Evolutionary conservation across 345 rosid genomes (phyloP).

Genomic region (Pistacia atlantica): DNA sequence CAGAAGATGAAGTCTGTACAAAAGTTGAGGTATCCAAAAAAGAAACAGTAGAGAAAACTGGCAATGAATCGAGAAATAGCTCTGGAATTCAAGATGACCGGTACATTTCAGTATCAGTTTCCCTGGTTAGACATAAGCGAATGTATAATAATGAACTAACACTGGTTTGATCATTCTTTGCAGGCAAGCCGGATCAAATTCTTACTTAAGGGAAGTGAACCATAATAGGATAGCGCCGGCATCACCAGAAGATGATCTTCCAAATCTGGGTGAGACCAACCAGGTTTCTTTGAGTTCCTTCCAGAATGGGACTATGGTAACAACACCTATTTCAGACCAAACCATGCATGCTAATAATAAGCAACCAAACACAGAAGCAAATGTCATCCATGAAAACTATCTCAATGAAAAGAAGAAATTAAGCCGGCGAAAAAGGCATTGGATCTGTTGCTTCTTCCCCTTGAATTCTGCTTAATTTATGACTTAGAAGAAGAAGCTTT

Average conservation of each 20-base stretch:
- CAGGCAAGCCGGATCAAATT: conserved; percentile 54
- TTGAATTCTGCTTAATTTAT: background rate
- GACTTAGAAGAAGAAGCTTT: background rate
- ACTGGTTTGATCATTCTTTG: background rate
- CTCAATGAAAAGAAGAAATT: conserved; percentile 17
- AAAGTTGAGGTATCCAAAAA: conserved; percentile 26
- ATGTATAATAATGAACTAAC: too few species aligned
- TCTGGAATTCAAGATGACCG: conserved; percentile 32
- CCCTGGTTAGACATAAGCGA: background rate
- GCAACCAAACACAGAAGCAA: conserved; percentile 1
- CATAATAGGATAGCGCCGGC: conserved; percentile 59
- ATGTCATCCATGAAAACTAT: conserved; percentile 21
- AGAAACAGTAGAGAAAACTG: conserved; percentile 40
- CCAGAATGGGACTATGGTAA: conserved; percentile 5
- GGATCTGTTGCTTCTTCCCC: conserved; percentile 44
- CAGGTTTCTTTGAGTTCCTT: conserved; percentile 24
- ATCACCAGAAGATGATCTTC: conserved; percentile 40
- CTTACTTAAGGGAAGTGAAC: conserved; percentile 52
- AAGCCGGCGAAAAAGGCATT: conserved; percentile 16
- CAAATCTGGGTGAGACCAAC: conserved; percentile 18
- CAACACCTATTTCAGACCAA: conserved; percentile 5
- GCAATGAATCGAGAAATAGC: conserved; percentile 34
- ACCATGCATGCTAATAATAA: background rate
- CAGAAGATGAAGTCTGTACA: conserved; percentile 32
- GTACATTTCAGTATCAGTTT: conserved; percentile 28